Conservation (phyloP, 305 asterid species). For the Ajuga reptans region DNA sequence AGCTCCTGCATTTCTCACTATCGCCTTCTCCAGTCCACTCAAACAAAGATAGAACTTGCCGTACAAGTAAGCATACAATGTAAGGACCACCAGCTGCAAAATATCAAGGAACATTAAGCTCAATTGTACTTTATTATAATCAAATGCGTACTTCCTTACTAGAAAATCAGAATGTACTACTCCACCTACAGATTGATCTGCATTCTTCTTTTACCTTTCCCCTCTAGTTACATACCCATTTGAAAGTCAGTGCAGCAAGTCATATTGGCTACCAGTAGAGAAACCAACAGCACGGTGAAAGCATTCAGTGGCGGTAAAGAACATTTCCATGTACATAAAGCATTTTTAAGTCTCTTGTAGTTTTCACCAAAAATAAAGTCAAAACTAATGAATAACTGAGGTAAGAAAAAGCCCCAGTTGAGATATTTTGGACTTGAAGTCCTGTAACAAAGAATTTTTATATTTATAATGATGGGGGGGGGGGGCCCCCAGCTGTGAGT, state of each 20-base stretch:
- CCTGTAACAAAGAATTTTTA: too few relatives aligned
- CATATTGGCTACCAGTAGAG: too few relatives aligned
- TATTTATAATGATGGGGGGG: too few relatives aligned
- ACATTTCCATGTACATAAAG: too few relatives aligned
- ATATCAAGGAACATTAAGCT: conserved; percentile 7
- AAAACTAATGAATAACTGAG: too few relatives aligned
- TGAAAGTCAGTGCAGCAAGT: not conserved
- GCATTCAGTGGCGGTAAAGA: too few relatives aligned
- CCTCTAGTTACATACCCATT: not conserved
- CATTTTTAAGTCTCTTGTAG: too few relatives aligned
- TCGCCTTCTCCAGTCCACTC: conserved; percentile 71
- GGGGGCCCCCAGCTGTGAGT: too few relatives aligned
- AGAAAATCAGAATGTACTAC: not conserved
- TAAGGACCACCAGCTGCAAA: conserved; percentile 68
- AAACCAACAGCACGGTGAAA: too few relatives aligned
- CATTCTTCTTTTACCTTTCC: not conserved
- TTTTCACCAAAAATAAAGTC: too few relatives aligned
- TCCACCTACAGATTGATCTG: not conserved
- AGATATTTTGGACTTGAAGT: too few relatives aligned
- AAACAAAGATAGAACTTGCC: conserved; percentile 65
- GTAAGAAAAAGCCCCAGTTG: too few relatives aligned
- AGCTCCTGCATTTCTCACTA: conserved; percentile 53
- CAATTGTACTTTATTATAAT: not conserved
- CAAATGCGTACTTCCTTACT: not conserved
- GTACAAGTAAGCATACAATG: conserved; percentile 70